A percentile compares a stretch with the other conserved stretches of the same genome.
Evolutionary conservation across 1,284 basidiomycete genomes (phyloP).

Genomic region (Ganoderma sp.): DNA sequence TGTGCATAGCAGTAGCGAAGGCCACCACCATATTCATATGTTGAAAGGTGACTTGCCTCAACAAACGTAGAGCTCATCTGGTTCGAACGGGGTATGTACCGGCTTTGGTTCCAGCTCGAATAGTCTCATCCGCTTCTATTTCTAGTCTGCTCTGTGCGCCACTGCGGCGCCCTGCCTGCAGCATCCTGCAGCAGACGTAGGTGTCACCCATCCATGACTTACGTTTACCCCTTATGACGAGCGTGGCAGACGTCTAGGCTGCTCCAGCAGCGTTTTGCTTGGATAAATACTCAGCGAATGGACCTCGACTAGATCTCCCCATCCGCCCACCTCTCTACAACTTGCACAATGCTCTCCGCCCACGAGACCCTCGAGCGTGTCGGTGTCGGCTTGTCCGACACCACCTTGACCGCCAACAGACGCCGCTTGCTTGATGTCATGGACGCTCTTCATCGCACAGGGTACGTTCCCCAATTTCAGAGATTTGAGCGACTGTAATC

Average conservation of each 20-base stretch:
- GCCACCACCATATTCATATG: too few species aligned
- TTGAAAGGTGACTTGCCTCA: too few species aligned
- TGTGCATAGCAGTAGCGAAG: neutral
- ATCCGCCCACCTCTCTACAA: neutral
- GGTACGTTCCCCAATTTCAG: slow-evolving; percentile 43
- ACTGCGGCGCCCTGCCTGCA: neutral
- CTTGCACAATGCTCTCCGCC: neutral
- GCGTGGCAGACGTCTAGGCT: neutral
- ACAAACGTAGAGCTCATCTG: too few species aligned
- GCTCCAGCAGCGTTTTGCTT: neutral
- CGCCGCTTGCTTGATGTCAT: slow-evolving; percentile 56
- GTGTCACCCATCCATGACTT: neutral
- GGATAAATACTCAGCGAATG: neutral
- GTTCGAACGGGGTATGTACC: too few species aligned
- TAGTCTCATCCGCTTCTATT: too few species aligned
- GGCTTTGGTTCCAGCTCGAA: too few species aligned
- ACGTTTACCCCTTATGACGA: neutral
- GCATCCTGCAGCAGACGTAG: neutral
- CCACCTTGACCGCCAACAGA: slow-evolving; percentile 43
- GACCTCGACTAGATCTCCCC: neutral
- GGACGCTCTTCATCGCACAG: slow-evolving; percentile 59
- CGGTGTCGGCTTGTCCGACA: slow-evolving; percentile 50
- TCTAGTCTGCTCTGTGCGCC: too few species aligned
- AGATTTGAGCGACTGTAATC: neutral
- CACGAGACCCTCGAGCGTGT: neutral